phyloP scores from a whole-genome alignment of 352 stramenopile genomes.

The Phytopythium litorale region DNA sequence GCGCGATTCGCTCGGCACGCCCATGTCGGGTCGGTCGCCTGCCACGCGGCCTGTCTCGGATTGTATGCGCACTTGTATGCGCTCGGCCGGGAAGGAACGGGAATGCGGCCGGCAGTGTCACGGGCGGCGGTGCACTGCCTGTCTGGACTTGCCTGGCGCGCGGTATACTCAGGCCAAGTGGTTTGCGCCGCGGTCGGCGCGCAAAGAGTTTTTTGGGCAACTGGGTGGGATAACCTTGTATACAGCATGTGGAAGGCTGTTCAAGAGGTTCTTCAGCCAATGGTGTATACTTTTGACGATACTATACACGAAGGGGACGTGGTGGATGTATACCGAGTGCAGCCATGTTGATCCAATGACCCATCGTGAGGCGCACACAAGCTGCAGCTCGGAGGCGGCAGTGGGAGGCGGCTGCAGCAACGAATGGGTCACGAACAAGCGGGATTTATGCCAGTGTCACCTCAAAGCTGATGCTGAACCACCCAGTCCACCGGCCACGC shows the following conservation, averaged over 20 bases:
- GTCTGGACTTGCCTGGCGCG: neutral
- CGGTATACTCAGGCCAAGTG: neutral
- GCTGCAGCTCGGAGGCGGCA: too few relatives aligned
- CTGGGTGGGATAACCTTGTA: neutral
- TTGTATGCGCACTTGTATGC: too few relatives aligned
- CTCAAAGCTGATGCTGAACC: too few relatives aligned
- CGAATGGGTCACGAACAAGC: too few relatives aligned
- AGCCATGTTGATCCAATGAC: constrained; percentile 1
- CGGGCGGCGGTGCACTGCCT: neutral
- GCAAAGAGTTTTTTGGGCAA: neutral
- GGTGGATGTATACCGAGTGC: neutral
- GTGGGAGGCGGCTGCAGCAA: too few relatives aligned
- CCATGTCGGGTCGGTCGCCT: constrained; percentile 8
- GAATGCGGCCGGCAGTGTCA: neutral
- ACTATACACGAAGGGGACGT: too few relatives aligned
- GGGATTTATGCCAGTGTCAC: too few relatives aligned
- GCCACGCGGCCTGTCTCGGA: too few relatives aligned
- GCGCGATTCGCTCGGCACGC: constrained; percentile 15
- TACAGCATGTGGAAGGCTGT: neutral
- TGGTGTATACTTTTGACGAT: neutral
- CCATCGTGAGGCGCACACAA: neutral
- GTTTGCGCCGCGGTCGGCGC: neutral
- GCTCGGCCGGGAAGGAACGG: neutral
- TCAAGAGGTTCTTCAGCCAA: neutral
- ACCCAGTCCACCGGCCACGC: too few relatives aligned